Conservation (phyloP, 2,329 filamentous ascomycete genomes). For the Atkinsonella hypoxylon region DNA sequence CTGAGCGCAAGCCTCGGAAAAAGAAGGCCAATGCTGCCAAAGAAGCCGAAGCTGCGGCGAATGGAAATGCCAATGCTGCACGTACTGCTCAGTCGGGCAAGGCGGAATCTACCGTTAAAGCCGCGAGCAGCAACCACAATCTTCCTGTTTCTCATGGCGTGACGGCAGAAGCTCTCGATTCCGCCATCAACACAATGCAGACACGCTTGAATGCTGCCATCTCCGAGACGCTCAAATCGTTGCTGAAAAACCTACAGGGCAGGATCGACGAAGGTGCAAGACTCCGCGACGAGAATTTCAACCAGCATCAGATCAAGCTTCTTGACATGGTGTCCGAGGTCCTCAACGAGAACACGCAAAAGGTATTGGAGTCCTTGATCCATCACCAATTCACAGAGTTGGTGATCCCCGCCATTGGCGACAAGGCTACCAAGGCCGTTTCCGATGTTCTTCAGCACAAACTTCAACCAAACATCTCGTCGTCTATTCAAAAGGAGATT, state of each 20-base stretch:
- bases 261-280: conserved; percentile 54
- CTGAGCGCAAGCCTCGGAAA: conserved; percentile 49
- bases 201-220: conserved; percentile 36
- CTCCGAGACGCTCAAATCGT: conserved; percentile 40
- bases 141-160: conserved; percentile 16
- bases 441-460: conserved; percentile 59
- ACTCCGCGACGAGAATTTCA: conserved; percentile 38
- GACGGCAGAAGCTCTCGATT: conserved; percentile 36
- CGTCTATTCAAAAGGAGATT: conserved; percentile 59
- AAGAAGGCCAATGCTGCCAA: conserved; percentile 48
- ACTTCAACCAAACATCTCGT: conserved; percentile 54
- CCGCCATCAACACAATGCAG: conserved; percentile 43
- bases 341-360: conserved; percentile 51
- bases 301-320: conserved; percentile 39
- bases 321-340: conserved; percentile 48
- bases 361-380: conserved; percentile 66
- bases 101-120: conserved; percentile 15
- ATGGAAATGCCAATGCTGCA: conserved; percentile 25
- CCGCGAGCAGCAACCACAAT: conserved; percentile 12
- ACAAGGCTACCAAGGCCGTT: conserved; percentile 54
- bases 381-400: conserved; percentile 61
- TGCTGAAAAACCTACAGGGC: conserved; percentile 49
- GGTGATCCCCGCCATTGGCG: conserved; percentile 63
- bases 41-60: conserved; percentile 32
- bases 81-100: conserved; percentile 21